Evolutionary conservation across 2,329 filamentous ascomycete genomes (phyloP).

Genomic region (Cladophialophora psammophila): DNA sequence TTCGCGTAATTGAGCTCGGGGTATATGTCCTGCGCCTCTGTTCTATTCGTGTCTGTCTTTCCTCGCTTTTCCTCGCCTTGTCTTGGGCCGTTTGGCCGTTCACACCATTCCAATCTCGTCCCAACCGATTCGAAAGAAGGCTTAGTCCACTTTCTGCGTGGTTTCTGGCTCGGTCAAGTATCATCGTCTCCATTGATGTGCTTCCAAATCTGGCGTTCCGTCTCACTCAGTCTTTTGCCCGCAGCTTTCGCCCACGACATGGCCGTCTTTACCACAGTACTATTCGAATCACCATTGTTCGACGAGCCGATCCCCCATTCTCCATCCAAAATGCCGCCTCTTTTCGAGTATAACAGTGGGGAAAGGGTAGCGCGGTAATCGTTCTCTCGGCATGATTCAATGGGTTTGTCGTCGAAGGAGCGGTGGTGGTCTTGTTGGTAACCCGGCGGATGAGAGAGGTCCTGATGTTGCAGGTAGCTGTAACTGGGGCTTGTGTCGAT

Average conservation of each 20-base stretch:
- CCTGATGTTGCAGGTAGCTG: conserved; percentile 19
- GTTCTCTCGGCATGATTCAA: conserved; percentile 30
- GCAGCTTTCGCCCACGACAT: conserved; percentile 41
- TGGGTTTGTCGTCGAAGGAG: conserved; percentile 37
- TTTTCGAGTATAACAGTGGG: conserved; percentile 26
- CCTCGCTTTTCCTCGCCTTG: neutral
- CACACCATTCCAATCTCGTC: neutral
- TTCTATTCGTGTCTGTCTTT: neutral
- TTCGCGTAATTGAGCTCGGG: neutral
- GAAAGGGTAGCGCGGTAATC: conserved; percentile 26
- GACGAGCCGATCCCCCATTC: conserved; percentile 69
- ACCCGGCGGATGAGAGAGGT: conserved; percentile 44
- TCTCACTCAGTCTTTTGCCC: conserved; percentile 53
- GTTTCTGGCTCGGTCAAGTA: neutral
- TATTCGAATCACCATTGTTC: conserved; percentile 59
- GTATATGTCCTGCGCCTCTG: neutral
- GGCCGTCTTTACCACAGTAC: conserved; percentile 43
- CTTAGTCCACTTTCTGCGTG: neutral
- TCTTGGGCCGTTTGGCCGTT: neutral
- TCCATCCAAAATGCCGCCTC: conserved; percentile 48
- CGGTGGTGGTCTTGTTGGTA: conserved; percentile 43
- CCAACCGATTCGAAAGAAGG: neutral
- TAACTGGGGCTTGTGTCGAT: conserved; percentile 13
- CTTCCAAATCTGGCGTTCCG: conserved; percentile 55
- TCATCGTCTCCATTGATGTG: conserved; percentile 44